These are phyloP conservation scores for Calocera viscosa DNA, from an alignment of 768 basidiomycete genomes.

Conservation along the genomic window DNA sequence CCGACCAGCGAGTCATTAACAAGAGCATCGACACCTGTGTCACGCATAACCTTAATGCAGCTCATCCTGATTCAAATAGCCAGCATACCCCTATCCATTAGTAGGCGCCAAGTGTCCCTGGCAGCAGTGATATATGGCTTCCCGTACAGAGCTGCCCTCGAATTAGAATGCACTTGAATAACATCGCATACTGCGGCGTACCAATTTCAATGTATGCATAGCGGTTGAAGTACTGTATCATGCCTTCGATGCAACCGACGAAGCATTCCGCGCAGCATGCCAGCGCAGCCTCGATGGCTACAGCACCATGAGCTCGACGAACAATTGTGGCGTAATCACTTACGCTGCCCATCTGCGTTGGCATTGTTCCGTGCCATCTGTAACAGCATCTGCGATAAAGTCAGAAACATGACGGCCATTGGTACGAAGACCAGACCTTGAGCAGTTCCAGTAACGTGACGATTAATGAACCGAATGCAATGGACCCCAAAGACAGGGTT, in stretches of 20 bases:
- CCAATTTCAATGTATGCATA: constrained; percentile 73
- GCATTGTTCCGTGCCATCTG: constrained; percentile 46
- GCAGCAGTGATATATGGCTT: constrained; percentile 71
- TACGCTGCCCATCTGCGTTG: constrained; percentile 51
- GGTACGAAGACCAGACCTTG: neutral
- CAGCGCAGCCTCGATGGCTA: constrained; percentile 59
- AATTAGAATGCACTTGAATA: constrained; percentile 10
- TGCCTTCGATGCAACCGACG: constrained; percentile 51
- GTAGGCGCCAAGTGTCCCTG: constrained; percentile 69
- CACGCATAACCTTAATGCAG: neutral
- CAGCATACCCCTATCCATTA: constrained; percentile 53
- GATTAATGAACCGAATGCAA: constrained; percentile 73
- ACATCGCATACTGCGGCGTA: constrained; percentile 15
- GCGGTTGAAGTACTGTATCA: constrained; percentile 74
- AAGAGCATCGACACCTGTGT: constrained; percentile 52
- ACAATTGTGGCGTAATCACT: constrained; percentile 22
- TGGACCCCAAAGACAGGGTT: constrained; percentile 67
- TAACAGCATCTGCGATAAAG: constrained; percentile 4
- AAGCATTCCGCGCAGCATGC: constrained; percentile 72
- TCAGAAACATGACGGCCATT: constrained; percentile 41
- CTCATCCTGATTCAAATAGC: constrained; percentile 6
- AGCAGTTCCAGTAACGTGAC: constrained; percentile 67
- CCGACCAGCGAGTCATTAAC: constrained; percentile 73
- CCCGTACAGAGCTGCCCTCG: constrained; percentile 51
- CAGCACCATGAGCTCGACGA: neutral